Evolutionary conservation across 2,329 filamentous ascomycete genomes (phyloP).

Genomic region (Colletotrichum australisinense): DNA sequence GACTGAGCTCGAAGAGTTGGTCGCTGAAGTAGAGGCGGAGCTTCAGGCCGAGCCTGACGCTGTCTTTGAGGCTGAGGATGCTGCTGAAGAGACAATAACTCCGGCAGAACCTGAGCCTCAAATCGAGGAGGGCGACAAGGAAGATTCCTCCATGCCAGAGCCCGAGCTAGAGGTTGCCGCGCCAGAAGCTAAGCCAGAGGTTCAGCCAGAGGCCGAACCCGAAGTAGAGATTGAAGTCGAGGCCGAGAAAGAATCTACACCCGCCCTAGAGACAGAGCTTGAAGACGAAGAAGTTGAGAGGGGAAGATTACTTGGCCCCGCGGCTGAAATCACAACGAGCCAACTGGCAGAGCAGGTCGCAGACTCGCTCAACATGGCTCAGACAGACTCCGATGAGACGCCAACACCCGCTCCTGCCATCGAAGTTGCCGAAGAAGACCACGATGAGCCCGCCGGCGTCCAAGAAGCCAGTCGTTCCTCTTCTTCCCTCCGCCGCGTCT

Average conservation of each 20-base stretch:
- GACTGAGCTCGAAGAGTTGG: neutral
- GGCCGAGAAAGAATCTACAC: neutral
- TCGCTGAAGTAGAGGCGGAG: neutral
- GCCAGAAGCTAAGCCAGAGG: neutral
- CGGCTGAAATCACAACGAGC: conserved; percentile 2
- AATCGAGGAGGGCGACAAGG: neutral
- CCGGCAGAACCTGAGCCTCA: neutral
- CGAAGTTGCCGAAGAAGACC: neutral
- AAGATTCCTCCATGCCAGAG: neutral
- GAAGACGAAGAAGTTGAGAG: neutral
- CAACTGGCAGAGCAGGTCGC: conserved; percentile 4
- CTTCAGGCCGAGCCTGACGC: neutral
- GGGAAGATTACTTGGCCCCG: neutral
- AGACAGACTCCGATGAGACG: neutral
- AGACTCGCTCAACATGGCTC: neutral
- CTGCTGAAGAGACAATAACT: neutral
- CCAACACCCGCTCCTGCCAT: neutral
- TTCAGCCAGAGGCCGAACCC: neutral
- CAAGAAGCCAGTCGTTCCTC: conserved; percentile 34
- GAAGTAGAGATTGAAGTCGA: neutral
- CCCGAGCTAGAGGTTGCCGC: neutral
- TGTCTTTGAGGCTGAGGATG: neutral
- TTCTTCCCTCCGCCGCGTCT: conserved; percentile 50
- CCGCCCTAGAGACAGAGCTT: neutral
- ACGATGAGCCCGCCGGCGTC: neutral